Evolutionary conservation across 345 rosid species (phyloP).

Genomic region (Ceriops zippeliana): DNA sequence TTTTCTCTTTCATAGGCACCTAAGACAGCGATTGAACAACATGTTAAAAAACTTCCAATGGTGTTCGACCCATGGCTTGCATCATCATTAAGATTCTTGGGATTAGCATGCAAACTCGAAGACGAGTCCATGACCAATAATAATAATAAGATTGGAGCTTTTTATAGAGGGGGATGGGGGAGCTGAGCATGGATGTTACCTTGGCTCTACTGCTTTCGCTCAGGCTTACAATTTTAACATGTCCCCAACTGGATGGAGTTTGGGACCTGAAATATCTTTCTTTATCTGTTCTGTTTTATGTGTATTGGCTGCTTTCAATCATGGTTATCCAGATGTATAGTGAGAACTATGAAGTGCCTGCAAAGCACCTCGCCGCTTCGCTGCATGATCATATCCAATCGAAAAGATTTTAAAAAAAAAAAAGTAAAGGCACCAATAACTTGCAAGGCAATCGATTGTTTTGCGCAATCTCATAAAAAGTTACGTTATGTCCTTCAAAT

Average conservation of each 20-base stretch:
- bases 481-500: too few species aligned
- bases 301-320: too few species aligned
- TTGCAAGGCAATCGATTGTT: too few species aligned
- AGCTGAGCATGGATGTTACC: slow-evolving; percentile 16
- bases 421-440: too few species aligned
- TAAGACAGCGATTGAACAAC: neutral
- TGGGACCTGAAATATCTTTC: slow-evolving; percentile 8
- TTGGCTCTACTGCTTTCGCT: neutral
- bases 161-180: too few species aligned
- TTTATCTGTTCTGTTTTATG: neutral
- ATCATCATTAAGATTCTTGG: slow-evolving; percentile 6
- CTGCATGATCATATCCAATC: too few species aligned
- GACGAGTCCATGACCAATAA: slow-evolving; percentile 11
- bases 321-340: too few species aligned
- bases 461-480: too few species aligned
- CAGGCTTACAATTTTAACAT: neutral
- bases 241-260: slow-evolving; percentile 12
- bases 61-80: neutral
- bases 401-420: too few species aligned
- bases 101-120: slow-evolving; percentile 13
- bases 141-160: neutral
- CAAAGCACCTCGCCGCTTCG: too few species aligned
- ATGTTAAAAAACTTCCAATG: slow-evolving; percentile 5
- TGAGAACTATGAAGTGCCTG: too few species aligned
- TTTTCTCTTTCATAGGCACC: neutral